Percentiles rank a stretch among this genome's conserved stretches.
Evolutionary conservation across 1,284 basidiomycete genomes (phyloP).

Genomic region (Ceratobasidium sp.): DNA sequence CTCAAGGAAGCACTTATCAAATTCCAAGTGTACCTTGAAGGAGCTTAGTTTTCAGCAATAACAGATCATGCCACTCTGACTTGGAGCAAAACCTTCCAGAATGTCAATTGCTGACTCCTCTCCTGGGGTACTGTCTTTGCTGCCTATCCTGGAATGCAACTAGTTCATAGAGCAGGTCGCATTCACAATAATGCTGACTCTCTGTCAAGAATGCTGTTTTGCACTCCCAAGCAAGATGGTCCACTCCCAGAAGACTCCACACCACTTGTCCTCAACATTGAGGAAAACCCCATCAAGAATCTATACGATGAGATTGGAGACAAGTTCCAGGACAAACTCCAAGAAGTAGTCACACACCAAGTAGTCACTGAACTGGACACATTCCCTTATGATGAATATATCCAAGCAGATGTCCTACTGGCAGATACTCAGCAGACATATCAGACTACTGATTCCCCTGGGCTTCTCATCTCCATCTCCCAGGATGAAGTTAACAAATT

Average conservation of each 20-base stretch:
- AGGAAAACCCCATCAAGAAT: not conserved
- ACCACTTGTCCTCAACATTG: not conserved
- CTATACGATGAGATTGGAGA: not conserved
- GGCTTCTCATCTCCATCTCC: not conserved
- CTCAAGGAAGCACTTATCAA: constrained; percentile 50
- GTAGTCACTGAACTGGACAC: not conserved
- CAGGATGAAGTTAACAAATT: constrained; percentile 8
- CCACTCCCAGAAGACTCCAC: not conserved
- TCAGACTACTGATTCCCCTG: not conserved
- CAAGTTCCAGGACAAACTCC: not conserved
- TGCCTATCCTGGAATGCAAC: constrained; percentile 48
- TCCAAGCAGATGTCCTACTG: not conserved
- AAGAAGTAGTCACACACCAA: not conserved
- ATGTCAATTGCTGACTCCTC: constrained; percentile 48
- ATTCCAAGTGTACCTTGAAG: constrained; percentile 50
- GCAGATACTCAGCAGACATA: not conserved
- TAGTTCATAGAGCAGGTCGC: constrained; percentile 49
- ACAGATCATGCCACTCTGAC: constrained; percentile 50
- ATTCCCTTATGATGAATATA: not conserved
- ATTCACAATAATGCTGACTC: constrained; percentile 52
- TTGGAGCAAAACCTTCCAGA: constrained; percentile 50
- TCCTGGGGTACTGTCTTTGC: constrained; percentile 49
- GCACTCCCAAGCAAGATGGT: constrained; percentile 45
- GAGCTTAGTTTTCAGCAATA: constrained; percentile 46
- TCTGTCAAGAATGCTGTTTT: not conserved